phyloP scores from a whole-genome alignment of 2,329 filamentous ascomycete genomes.

The Pestalotiopsis sp. region DNA sequence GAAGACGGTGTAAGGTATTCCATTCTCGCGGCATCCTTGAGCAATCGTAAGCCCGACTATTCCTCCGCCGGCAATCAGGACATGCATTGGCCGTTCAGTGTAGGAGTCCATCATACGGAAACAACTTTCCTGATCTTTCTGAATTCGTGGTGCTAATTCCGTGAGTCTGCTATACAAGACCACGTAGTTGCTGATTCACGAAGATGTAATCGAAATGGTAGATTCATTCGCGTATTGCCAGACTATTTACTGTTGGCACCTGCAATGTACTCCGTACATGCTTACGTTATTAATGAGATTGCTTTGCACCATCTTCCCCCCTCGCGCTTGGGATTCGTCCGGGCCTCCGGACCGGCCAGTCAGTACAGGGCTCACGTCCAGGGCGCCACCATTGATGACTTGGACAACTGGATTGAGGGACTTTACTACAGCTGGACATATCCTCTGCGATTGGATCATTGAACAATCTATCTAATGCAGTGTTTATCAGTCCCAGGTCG shows the following conservation, averaged over 20 bases:
- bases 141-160: too few relatives aligned
- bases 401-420: neutral
- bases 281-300: neutral
- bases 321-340: neutral
- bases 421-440: too few relatives aligned
- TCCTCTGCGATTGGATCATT: too few relatives aligned
- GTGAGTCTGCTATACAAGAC: too few relatives aligned
- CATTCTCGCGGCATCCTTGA: slow-evolving; percentile 36
- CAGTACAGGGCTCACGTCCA: neutral
- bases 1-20: slow-evolving; percentile 15
- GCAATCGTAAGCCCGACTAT: slow-evolving; percentile 39
- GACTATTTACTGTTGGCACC: neutral
- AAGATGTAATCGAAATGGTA: neutral
- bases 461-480: too few relatives aligned
- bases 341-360: neutral
- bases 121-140: neutral
- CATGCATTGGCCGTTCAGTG: slow-evolving; percentile 16
- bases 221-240: neutral
- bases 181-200: too few relatives aligned
- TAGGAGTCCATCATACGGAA: neutral
- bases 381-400: neutral
- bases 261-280: neutral
- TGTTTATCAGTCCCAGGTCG: too few relatives aligned
- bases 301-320: neutral
- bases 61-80: slow-evolving; percentile 40